Percentiles rank a stretch among this genome's conserved stretches.
Evolutionary conservation across 163 green algal genomes (phyloP).

Genomic region (Coccomyxa subellipsoidea): DNA sequence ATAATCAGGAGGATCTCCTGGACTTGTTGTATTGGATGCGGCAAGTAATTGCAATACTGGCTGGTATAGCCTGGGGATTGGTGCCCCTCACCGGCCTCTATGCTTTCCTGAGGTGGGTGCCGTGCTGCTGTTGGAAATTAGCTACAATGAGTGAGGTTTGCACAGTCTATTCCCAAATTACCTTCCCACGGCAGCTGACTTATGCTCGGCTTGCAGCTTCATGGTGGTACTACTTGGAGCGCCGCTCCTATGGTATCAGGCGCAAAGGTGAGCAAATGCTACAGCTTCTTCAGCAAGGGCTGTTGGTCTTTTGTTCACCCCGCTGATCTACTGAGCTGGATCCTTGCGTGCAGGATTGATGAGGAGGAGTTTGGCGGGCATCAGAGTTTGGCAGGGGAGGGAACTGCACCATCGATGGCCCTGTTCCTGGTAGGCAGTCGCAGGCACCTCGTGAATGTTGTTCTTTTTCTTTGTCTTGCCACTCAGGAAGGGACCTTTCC

Average conservation of each 20-base stretch:
- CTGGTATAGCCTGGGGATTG: neutral
- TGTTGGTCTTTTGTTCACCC: neutral
- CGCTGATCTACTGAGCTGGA: neutral
- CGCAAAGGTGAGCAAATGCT: neutral
- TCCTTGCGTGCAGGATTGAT: neutral
- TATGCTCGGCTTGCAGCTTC: neutral
- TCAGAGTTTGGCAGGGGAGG: neutral
- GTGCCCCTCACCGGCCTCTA: neutral
- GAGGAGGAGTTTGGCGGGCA: constrained; percentile 14
- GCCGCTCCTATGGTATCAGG: neutral
- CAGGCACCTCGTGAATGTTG: too few relatives aligned
- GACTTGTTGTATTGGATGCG: neutral
- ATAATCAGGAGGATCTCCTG: neutral
- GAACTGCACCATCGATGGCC: neutral
- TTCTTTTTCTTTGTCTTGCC: neutral
- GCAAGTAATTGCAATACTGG: neutral
- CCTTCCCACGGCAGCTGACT: too few relatives aligned
- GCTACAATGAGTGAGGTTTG: neutral
- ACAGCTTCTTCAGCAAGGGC: neutral
- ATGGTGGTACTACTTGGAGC: neutral
- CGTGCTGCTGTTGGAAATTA: neutral
- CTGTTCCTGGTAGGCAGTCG: neutral
- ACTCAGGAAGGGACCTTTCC: too few relatives aligned
- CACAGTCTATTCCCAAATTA: too few relatives aligned
- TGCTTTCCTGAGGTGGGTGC: constrained; percentile 1